Evolutionary conservation across 2,329 filamentous ascomycete genomes (phyloP), one percentile per base, ranked within the genome.

Genomic region (Pyricularia grisea): DNA sequence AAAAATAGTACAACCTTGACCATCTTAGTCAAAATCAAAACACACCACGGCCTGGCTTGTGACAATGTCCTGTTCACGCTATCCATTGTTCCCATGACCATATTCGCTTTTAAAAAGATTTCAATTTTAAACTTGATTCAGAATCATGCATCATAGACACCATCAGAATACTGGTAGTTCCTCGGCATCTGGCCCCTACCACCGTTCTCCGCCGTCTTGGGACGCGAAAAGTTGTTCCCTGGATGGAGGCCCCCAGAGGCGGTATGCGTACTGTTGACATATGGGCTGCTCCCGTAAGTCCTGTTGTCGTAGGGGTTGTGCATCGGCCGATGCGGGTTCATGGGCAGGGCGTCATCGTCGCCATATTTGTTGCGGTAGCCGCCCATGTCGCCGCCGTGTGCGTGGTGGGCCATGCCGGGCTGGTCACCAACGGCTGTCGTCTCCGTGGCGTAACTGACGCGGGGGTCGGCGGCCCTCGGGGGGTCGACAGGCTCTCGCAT

Each of bases 381-480:
- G 65, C 30, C 50, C 20, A 31, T 17, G 23, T 60, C 61, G 42
- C 80, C 81, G 61, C 74, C 76, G 0, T 78, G 78, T 67, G 75
- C 76, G 14, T 79, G 78, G 33, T 66, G 31, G 6, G 33, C 23
- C 64, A 78, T 78, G 71, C 67, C 68, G 20, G 65, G 65, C 23
- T 50, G 42, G 17, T 66, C 65, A 36, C 31, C 25, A n/a, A 78
- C 74, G 33, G 75, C 76, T 0, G 78, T 79, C 33, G 74, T 69
- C 68, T 79, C 78, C 7, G 78, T 78, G 69, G 76, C 75, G 72
- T 80, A 79, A 71, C 78, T 79, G 60, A 73, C 71, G 61, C 77
- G 75, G 27, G n/a, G 17, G 14, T 27, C 58, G 23, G 58, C 58
- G 11, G n/a, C 25, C 58, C n/a, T 27, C 12, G n/a, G n/a, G n/a